phyloP scores from a whole-genome alignment of 139 green algal species.

The Coccomyxa sp. region DNA sequence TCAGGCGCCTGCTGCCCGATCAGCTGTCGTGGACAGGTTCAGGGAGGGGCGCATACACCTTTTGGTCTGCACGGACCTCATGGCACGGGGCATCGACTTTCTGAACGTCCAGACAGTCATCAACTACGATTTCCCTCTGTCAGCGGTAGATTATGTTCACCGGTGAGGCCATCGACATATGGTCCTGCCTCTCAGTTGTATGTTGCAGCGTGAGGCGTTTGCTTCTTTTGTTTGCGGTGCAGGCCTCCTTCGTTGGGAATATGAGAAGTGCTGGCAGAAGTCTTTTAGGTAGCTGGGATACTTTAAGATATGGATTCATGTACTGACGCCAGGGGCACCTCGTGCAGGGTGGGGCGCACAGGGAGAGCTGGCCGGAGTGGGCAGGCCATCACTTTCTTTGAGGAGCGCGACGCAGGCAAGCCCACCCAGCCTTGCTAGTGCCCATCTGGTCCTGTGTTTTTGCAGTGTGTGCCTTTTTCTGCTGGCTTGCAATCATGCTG shows the following conservation, averaged over 20 bases:
- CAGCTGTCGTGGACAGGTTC: slow-evolving; percentile 74
- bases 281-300: neutral
- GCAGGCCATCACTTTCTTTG: slow-evolving; percentile 82
- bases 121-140: slow-evolving; percentile 92
- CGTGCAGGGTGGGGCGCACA: slow-evolving; percentile 82
- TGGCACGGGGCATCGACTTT: slow-evolving; percentile 79
- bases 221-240: neutral
- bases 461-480: neutral
- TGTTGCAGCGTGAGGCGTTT: neutral
- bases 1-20: slow-evolving; percentile 52
- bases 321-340: neutral
- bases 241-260: neutral
- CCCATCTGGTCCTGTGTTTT: neutral
- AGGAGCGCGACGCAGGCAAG: slow-evolving; percentile 61
- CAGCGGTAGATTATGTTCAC: slow-evolving; percentile 89
- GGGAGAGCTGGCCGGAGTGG: slow-evolving; percentile 56
- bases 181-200: neutral
- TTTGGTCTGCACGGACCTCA: slow-evolving; percentile 92
- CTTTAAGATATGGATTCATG: neutral
- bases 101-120: slow-evolving; percentile 87
- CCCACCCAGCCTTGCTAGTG: neutral
- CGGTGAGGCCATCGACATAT: slow-evolving; percentile 1
- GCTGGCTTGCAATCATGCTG: neutral
- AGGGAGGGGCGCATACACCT: slow-evolving; percentile 75
- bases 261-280: neutral